phyloP scores from a whole-genome alignment of 2,329 filamentous ascomycete species.

The Volutella citrinella region DNA sequence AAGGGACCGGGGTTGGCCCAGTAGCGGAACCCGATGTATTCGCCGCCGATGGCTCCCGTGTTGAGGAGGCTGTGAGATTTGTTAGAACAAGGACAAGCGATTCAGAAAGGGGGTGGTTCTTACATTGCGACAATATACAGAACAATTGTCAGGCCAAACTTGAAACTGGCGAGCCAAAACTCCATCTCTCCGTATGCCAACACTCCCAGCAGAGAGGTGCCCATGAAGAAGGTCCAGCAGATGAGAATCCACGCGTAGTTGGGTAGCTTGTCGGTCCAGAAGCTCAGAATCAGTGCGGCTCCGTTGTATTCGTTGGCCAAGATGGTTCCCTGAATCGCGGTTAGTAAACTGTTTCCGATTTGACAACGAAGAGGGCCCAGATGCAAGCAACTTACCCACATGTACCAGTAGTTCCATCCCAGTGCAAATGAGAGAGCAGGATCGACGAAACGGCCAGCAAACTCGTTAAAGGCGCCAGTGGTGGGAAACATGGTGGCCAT shows the following conservation, averaged over 20 bases:
- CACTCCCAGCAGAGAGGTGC: constrained; percentile 11
- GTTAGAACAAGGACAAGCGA: too few species aligned
- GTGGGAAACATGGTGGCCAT: constrained; percentile 11
- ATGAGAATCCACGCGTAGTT: constrained; percentile 13
- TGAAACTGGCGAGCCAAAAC: constrained; percentile 9
- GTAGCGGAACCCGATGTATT: constrained; percentile 7
- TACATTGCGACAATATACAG: constrained; percentile 8
- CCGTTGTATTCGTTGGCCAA: constrained; percentile 8
- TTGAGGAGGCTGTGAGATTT: constrained; percentile 1
- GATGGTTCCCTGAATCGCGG: constrained; percentile 7
- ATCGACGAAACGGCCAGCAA: constrained; percentile 10
- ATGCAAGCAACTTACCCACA: constrained; percentile 8
- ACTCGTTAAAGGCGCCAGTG: constrained; percentile 11
- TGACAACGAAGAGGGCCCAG: too few species aligned
- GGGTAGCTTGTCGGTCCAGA: constrained; percentile 9
- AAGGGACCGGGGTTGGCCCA: constrained; percentile 4
- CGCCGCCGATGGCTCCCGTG: constrained; percentile 5
- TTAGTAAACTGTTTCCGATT: not conserved
- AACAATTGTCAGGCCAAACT: constrained; percentile 2
- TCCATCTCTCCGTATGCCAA: constrained; percentile 14
- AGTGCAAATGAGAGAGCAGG: constrained; percentile 11
- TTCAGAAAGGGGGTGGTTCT: too few species aligned
- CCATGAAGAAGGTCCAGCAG: constrained; percentile 11
- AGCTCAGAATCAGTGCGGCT: constrained; percentile 5
- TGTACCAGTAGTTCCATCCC: constrained; percentile 14